Base-by-base conservation (phyloP, 2,329 filamentous ascomycete genomes). In the Microsporum audouinii region DNA sequence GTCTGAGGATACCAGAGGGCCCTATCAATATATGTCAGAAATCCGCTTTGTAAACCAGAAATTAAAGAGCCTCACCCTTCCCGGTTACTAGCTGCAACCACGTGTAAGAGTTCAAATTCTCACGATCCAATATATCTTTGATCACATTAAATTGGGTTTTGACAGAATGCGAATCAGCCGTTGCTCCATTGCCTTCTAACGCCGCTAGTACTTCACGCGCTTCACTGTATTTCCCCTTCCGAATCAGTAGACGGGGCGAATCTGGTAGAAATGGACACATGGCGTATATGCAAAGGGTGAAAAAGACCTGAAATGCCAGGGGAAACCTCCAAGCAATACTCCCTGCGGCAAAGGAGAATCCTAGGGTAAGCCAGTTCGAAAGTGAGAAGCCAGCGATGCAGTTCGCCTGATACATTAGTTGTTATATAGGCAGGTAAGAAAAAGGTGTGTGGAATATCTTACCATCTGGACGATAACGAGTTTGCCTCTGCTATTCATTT, bases 401-500 rank as follows among this genome's bases (percentile, higher is more conserved):
- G 58, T 67, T 70, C 27, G 66, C 68, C 75, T 64, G 31, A 12
- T 53, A 6, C 3, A 17, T 60, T 27, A 34, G 29, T 12, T 27
- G 7, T 14, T 53, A 14, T 23, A n/a, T 1, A 76, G 74, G 27
- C 78, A 74, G 29, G 72, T 68, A 58, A 75, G 76, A 14, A 62
- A 74, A 27, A 49, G 38, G 1, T 4, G 39, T 5, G 12, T 5
- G 27, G 17, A 14, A 31, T 17, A 47, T 58, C 58, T 47, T 36
- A 69, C 66, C 65, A 71, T 68, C 57, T 73, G 70, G 6, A 71
- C 62, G 66, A 80, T 82, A 64, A 84, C 82, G 47, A 84, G 71
- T 17, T 82, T 76, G 56, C 82, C 82, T 53, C 81, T 77, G 67
- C 82, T 83, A 62, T 77, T 77, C 0, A 80, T 76, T 56, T 70